Conservation (phyloP, 768 basidiomycete genomes). For the Neoboletus magnificus region DNA sequence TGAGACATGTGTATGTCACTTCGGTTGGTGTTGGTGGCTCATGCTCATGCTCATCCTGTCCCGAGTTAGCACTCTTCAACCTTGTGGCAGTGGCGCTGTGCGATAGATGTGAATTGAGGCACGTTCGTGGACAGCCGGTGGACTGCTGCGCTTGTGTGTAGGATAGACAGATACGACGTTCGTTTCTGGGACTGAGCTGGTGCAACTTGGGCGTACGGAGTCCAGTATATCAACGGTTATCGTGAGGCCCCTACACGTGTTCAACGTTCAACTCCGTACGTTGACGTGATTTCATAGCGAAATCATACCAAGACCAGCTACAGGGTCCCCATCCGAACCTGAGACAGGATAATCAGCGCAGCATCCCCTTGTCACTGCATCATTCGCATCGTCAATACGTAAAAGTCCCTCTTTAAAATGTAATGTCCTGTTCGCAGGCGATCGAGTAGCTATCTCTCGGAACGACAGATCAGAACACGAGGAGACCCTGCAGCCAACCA, state of each 20-base stretch:
- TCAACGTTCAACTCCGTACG: background rate
- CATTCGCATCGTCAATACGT: slow-evolving; percentile 13
- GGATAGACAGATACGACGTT: slow-evolving; percentile 19
- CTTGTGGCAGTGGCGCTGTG: background rate
- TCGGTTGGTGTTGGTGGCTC: slow-evolving; percentile 6
- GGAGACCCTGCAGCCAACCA: slow-evolving; percentile 23
- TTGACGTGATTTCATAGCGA: slow-evolving; percentile 14
- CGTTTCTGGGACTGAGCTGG: slow-evolving; percentile 3
- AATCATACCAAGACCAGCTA: background rate
- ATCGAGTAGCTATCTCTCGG: slow-evolving; percentile 7
- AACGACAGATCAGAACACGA: slow-evolving; percentile 18
- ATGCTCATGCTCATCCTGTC: slow-evolving; percentile 1
- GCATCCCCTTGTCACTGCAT: background rate
- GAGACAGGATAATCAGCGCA: background rate
- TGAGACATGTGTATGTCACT: slow-evolving; percentile 18
- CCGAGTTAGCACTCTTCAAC: background rate
- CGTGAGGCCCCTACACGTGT: slow-evolving; percentile 22
- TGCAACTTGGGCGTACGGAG: slow-evolving; percentile 5
- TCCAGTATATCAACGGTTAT: background rate
- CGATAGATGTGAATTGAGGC: background rate
- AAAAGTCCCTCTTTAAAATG: slow-evolving; percentile 5
- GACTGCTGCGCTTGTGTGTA: slow-evolving; percentile 4
- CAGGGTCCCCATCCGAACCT: background rate
- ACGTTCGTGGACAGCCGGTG: slow-evolving; percentile 3
- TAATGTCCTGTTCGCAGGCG: background rate